These are phyloP conservation scores for Ilyonectria destructans DNA, from an alignment of 2,329 filamentous ascomycete genomes.

Conservation along the genomic window DNA sequence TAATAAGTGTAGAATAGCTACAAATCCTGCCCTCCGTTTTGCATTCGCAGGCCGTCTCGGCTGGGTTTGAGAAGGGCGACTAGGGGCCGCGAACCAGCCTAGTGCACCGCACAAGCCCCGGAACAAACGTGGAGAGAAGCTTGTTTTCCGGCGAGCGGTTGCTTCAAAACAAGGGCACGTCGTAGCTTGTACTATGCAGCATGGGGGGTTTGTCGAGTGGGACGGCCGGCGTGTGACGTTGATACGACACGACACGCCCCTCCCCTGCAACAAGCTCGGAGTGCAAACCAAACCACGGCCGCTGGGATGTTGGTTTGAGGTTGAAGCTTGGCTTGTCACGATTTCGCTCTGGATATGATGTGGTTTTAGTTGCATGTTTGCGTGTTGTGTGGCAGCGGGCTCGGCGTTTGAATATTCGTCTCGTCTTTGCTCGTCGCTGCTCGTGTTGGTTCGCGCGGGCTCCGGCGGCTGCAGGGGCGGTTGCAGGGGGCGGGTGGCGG, in stretches of 20 bases:
- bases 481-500: too few relatives aligned
- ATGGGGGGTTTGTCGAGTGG: background rate
- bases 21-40: background rate
- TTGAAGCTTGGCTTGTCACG: too few relatives aligned
- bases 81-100: background rate
- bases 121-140: constrained; percentile 36
- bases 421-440: background rate
- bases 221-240: too few relatives aligned
- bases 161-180: too few relatives aligned
- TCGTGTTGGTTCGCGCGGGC: background rate
- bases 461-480: too few relatives aligned
- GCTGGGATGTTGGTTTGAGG: too few relatives aligned
- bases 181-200: background rate
- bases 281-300: too few relatives aligned
- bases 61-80: background rate
- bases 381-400: background rate
- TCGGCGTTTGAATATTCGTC: background rate
- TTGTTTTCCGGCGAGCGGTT: constrained; percentile 12
- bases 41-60: background rate
- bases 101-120: constrained; percentile 3
- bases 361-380: background rate
- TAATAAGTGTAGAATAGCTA: background rate
- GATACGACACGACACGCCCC: too few relatives aligned
- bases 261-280: too few relatives aligned
- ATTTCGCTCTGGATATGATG: too few relatives aligned